A percentile compares a stretch with the other conserved stretches of the same genome.
phyloP scores from a whole-genome alignment of 1,139 yeast genomes.

The Tardiomyces depauwii region DNA sequence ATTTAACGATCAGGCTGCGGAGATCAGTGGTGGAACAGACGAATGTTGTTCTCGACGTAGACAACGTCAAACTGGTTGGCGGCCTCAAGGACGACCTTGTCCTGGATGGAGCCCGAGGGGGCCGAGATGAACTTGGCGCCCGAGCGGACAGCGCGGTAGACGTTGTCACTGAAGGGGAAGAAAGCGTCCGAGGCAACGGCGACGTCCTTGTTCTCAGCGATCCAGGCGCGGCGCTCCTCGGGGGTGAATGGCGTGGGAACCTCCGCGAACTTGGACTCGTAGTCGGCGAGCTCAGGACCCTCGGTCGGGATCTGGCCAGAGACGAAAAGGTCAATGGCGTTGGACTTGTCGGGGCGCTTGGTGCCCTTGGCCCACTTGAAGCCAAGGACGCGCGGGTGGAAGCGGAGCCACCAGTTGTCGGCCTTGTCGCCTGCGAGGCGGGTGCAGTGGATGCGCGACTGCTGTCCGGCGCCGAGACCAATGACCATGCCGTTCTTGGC shows the following conservation, averaged over 20 bases:
- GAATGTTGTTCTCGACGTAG: constrained; percentile 90
- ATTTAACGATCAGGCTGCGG: neutral
- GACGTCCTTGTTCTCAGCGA: constrained; percentile 64
- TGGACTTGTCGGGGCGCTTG: constrained; percentile 97
- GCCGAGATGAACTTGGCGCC: constrained; percentile 96
- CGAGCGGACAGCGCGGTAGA: constrained; percentile 91
- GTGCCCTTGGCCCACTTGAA: constrained; percentile 98
- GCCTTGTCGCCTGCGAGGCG: constrained; percentile 99
- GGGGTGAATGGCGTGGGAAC: constrained; percentile 74
- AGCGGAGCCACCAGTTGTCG: constrained; percentile 99
- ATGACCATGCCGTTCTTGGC: constrained; percentile 98
- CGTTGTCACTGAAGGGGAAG: constrained; percentile 99
- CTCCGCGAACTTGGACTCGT: constrained; percentile 75
- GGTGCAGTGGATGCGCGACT: constrained; percentile 97
- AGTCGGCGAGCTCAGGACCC: constrained; percentile 90
- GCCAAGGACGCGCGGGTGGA: constrained; percentile 85
- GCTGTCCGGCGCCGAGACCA: constrained; percentile 99
- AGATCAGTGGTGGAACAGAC: constrained; percentile 86
- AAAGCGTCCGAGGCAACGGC: constrained; percentile 95
- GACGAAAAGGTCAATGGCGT: constrained; percentile 90
- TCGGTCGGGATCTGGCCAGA: constrained; percentile 82
- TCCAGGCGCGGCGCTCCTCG: constrained; percentile 84
- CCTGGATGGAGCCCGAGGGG: constrained; percentile 96
- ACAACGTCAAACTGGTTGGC: constrained; percentile 84
- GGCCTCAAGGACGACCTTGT: constrained; percentile 88